phyloP scores from a whole-genome alignment of 306 rosid genomes.

The Acacia crassicarpa region DNA sequence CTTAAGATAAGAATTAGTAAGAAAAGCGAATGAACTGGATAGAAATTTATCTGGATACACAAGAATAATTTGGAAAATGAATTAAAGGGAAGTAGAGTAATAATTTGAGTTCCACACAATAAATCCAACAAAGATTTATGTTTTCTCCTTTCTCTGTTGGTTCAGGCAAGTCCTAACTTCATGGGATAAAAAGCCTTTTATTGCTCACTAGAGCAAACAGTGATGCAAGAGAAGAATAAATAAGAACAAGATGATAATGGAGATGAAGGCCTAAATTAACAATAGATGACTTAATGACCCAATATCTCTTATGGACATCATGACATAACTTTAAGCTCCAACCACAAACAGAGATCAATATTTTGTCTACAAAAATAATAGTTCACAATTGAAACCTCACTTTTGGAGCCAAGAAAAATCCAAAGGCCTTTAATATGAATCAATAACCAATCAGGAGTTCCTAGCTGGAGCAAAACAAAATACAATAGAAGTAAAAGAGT shows the following conservation, averaged over 20 bases:
- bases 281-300: background rate
- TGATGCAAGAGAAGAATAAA: slow-evolving; percentile 10
- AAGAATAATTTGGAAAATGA: background rate
- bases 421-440: background rate
- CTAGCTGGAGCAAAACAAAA: background rate
- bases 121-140: background rate
- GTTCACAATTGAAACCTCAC: background rate
- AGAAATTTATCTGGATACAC: background rate
- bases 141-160: background rate
- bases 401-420: background rate
- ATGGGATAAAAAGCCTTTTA: background rate
- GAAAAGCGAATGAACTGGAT: background rate
- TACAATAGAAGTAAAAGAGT: background rate
- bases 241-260: background rate
- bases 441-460: slow-evolving; percentile 16
- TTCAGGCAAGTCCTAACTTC: background rate
- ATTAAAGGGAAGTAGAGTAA: background rate
- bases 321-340: background rate
- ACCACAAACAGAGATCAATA: background rate
- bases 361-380: background rate
- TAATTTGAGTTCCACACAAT: background rate
- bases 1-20: background rate
- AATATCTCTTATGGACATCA: too few relatives aligned
- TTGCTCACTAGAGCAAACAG: background rate
- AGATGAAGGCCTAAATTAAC: slow-evolving; percentile 6